Base-by-base conservation (phyloP, 2,329 filamentous ascomycete species). In the Ophiognomonia clavigignenti-juglandacearum region DNA sequence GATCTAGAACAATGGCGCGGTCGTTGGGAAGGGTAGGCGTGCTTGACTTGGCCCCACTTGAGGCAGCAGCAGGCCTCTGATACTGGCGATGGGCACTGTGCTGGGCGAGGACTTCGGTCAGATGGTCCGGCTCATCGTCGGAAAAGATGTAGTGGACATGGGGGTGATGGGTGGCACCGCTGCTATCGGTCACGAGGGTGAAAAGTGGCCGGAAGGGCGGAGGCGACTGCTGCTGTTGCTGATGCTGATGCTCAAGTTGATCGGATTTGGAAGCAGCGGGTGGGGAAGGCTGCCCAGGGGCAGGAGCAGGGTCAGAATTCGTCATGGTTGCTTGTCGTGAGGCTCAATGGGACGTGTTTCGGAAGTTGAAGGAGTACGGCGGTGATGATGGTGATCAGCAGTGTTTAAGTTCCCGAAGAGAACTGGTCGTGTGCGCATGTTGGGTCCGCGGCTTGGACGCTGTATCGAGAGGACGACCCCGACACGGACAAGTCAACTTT, bases 81-180 rank as follows among this genome's bases (percentile, higher is more conserved):
- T 34, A 13, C 39, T 26, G 24, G n/a, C n/a, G n/a, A n/a, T 31
- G 38, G n/a, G 24, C 19, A 9, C 69, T 62, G 43, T 72, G 67
- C 48, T 69, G 70, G 45, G 62, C 79, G 65, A 64, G 83, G 2
- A 86, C 83, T 31, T 81, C 75, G 1, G 86, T 86, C 31, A 95
- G 72, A 37, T 86, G 71, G 39, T 91, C 86, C 2, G 83, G 79
- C 61, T 96, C 90, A 66, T 97, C 93, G 65, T 97, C 91, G 57
- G 81, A 80, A 70, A 98, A 97, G 60, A 97, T 78, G 69, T 97
- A 97, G 69, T 92, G 89, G 2, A 96, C 82, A 44, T 80, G 82
- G 2, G 92, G 93, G 63, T 97, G 91, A 58, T 88, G 77, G 52
- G 88, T 86, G 38, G 87, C 80, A 57, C 81, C 77, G 8, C 80